Evolutionary conservation across 1,139 yeast genomes (phyloP).

Genomic region (Candida tetrigidarum): DNA sequence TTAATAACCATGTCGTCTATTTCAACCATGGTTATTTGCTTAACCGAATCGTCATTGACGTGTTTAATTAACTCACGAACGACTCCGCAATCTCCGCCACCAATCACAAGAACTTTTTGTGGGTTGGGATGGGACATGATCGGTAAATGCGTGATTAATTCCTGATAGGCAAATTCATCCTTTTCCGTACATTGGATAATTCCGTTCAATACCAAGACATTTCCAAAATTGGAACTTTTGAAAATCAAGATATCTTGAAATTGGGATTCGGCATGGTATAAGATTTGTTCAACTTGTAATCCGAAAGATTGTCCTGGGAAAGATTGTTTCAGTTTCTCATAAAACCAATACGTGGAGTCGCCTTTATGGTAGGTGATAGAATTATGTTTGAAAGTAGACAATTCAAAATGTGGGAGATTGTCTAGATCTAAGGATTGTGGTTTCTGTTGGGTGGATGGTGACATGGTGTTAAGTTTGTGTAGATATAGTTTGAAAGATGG

Average conservation of each 20-base stretch:
- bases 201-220: slow-evolving; percentile 84
- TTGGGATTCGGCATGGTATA: slow-evolving; percentile 40
- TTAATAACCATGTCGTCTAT: slow-evolving; percentile 88
- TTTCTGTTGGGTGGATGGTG: slow-evolving; percentile 7
- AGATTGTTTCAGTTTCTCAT: slow-evolving; percentile 36
- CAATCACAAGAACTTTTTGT: slow-evolving; percentile 77
- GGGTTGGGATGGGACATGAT: slow-evolving; percentile 77
- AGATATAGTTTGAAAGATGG: neutral
- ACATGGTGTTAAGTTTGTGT: slow-evolving; percentile 2
- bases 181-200: slow-evolving; percentile 88
- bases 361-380: slow-evolving; percentile 27
- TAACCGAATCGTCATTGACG: slow-evolving; percentile 51
- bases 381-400: slow-evolving; percentile 29
- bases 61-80: slow-evolving; percentile 86
- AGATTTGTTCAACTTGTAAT: slow-evolving; percentile 35
- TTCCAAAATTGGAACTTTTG: slow-evolving; percentile 76
- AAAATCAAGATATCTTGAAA: slow-evolving; percentile 66
- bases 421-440: slow-evolving; percentile 3
- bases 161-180: slow-evolving; percentile 91
- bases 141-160: slow-evolving; percentile 83
- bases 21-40: slow-evolving; percentile 80
- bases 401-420: slow-evolving; percentile 16
- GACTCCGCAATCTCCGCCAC: slow-evolving; percentile 97
- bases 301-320: slow-evolving; percentile 54
- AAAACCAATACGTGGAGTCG: slow-evolving; percentile 43